These are phyloP conservation scores for Geosmithia putterillii DNA, from an alignment of 2,329 filamentous ascomycete genomes.

Conservation along the genomic window DNA sequence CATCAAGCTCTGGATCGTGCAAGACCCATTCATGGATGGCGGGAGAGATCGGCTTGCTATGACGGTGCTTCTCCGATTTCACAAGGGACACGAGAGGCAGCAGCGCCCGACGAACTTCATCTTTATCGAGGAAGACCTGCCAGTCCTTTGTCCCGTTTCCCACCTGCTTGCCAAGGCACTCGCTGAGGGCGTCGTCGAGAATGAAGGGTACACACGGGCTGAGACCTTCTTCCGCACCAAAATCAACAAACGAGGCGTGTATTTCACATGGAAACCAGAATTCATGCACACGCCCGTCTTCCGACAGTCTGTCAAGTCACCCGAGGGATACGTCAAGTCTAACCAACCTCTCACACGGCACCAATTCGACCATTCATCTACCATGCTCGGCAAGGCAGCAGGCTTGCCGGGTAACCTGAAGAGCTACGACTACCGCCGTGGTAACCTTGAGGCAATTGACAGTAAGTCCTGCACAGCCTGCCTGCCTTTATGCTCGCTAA, in stretches of 20 bases:
- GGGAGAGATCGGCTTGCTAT: not conserved
- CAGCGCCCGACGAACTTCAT: not conserved
- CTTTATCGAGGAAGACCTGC: not conserved
- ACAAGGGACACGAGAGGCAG: not conserved
- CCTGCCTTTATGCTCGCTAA: not conserved
- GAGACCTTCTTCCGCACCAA: slow-evolving; percentile 1
- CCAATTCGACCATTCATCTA: not conserved
- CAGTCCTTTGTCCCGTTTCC: not conserved
- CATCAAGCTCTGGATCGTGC: slow-evolving; percentile 1
- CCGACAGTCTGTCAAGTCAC: not conserved
- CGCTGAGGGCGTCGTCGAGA: not conserved
- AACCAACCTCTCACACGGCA: not conserved
- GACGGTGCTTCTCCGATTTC: not conserved
- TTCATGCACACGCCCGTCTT: not conserved
- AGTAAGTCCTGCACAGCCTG: not conserved
- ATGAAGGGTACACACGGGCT: not conserved
- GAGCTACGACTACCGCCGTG: not conserved
- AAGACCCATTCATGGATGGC: not conserved
- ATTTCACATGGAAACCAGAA: not conserved
- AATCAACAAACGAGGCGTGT: not conserved
- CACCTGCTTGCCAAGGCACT: not conserved
- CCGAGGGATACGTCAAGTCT: not conserved
- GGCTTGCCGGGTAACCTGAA: not conserved
- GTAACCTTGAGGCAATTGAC: not conserved
- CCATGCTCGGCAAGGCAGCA: not conserved